Evolutionary conservation across 2,329 filamentous ascomycete genomes (phyloP).

Genomic region (Trichoderma pleuroti): DNA sequence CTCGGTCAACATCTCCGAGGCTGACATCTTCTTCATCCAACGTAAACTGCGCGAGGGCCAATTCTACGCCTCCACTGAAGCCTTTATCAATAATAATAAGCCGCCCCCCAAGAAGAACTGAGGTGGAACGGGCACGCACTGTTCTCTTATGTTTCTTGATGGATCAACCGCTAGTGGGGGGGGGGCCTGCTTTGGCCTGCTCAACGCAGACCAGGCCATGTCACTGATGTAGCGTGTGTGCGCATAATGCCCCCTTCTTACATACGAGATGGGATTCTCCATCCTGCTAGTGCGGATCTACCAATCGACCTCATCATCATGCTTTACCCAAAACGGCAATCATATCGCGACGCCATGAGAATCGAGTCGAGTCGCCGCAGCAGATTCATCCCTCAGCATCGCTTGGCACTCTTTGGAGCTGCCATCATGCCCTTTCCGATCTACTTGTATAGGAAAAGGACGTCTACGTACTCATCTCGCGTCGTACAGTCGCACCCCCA

Average conservation of each 20-base stretch:
- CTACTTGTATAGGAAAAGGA: not conserved
- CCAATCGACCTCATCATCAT: not conserved
- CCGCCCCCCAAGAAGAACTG: slow-evolving; percentile 13
- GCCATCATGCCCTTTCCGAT: not conserved
- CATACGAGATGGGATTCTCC: not conserved
- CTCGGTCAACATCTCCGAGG: slow-evolving; percentile 13
- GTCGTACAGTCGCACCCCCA: not conserved
- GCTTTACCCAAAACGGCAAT: slow-evolving; percentile 16
- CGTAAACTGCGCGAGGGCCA: slow-evolving; percentile 17
- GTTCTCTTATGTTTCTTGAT: not conserved
- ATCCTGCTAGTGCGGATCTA: slow-evolving; percentile 15
- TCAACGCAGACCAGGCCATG: slow-evolving; percentile 10
- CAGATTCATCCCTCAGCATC: not conserved
- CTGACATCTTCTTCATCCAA: slow-evolving; percentile 18
- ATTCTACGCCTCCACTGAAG: slow-evolving; percentile 14
- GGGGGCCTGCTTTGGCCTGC: not conserved
- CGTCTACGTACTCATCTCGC: not conserved
- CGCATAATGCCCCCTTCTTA: slow-evolving; percentile 8
- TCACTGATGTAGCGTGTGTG: slow-evolving; percentile 15
- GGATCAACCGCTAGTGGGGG: not conserved
- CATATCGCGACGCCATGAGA: slow-evolving; percentile 12
- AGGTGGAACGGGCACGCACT: not conserved
- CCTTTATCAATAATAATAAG: slow-evolving; percentile 16
- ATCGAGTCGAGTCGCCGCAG: not conserved
- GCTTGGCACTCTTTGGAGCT: not conserved